phyloP scores from a whole-genome alignment of 441 rosid genomes.

The Jatropha multifida region DNA sequence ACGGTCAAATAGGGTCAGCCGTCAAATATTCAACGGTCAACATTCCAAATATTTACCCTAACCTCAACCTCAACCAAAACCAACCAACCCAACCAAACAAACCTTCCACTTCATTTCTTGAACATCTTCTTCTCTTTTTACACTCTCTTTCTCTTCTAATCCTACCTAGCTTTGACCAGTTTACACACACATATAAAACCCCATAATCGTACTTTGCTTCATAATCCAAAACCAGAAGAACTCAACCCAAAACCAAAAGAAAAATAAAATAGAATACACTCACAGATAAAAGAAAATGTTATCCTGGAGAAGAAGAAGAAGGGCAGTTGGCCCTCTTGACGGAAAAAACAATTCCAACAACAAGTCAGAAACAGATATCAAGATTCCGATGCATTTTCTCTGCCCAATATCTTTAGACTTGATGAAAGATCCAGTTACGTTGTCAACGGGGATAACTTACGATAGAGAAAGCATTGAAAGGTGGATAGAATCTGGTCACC shows the following conservation, averaged over 20 bases:
- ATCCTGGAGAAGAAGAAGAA: constrained; percentile 17
- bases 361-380: constrained; percentile 20
- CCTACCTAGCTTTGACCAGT: neutral
- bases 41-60: neutral
- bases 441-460: constrained; percentile 37
- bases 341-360: neutral
- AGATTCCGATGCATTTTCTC: constrained; percentile 26
- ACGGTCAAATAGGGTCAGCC: neutral
- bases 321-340: neutral
- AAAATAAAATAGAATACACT: too few species aligned
- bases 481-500: constrained; percentile 34
- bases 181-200: neutral
- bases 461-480: constrained; percentile 37
- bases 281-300: neutral
- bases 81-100: neutral
- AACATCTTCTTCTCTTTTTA: neutral
- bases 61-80: neutral
- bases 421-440: constrained; percentile 36
- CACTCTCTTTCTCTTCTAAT: neutral
- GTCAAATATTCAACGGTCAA: constrained; percentile 28
- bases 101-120: neutral
- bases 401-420: constrained; percentile 40
- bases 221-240: neutral
- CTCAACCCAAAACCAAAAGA: too few species aligned
- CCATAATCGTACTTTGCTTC: neutral